phyloP scores from a whole-genome alignment of 1,139 yeast species.

The Yarrowia galli region DNA sequence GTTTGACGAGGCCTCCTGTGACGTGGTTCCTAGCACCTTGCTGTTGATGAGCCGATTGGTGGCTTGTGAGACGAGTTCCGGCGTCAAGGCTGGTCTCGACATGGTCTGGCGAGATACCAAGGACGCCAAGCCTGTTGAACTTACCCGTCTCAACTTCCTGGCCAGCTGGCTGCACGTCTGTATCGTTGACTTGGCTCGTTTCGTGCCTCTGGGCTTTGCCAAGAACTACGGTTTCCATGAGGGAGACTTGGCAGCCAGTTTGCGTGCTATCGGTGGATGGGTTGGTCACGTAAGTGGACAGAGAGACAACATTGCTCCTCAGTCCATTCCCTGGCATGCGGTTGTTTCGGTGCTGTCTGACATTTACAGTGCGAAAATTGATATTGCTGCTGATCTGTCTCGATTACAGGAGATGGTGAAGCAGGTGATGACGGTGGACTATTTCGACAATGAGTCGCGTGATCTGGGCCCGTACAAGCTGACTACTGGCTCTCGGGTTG shows the following conservation, averaged over 20 bases:
- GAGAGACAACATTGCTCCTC: constrained; percentile 57
- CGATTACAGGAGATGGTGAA: constrained; percentile 49
- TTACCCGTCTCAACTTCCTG: constrained; percentile 60
- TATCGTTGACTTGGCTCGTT: constrained; percentile 64
- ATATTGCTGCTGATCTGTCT: constrained; percentile 56
- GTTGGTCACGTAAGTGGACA: constrained; percentile 49
- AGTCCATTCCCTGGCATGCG: constrained; percentile 64
- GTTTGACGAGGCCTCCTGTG: constrained; percentile 54
- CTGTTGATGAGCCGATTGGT: constrained; percentile 61
- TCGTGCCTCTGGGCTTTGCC: constrained; percentile 68
- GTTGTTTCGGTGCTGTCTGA: constrained; percentile 60
- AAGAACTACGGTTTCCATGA: constrained; percentile 74
- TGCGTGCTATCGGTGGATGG: constrained; percentile 56
- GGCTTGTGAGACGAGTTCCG: constrained; percentile 67
- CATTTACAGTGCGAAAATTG: constrained; percentile 79
- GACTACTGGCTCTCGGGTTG: constrained; percentile 60
- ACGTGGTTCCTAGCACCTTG: constrained; percentile 63
- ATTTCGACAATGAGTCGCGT: constrained; percentile 50
- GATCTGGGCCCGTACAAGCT: constrained; percentile 50
- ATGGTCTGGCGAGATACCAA: constrained; percentile 51
- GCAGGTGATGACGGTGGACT: constrained; percentile 49
- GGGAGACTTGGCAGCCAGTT: constrained; percentile 68
- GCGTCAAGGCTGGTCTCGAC: constrained; percentile 59
- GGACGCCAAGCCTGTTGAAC: constrained; percentile 54
- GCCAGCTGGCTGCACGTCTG: constrained; percentile 75